Evolutionary conservation across 805 yeast genomes (phyloP).

Genomic region (Jamesozyma piceae): DNA sequence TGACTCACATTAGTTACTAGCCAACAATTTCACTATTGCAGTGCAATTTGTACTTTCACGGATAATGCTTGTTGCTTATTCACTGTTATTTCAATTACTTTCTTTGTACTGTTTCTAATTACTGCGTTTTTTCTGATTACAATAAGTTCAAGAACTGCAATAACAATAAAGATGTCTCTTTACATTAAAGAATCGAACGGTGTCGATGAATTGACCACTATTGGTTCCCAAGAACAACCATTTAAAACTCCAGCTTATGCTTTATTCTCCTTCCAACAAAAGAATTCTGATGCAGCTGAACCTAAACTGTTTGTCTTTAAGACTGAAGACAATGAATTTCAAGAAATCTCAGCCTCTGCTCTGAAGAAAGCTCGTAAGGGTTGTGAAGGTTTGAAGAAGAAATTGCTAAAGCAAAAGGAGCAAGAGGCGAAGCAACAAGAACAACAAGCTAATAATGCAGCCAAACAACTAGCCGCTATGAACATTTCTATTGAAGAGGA

Average conservation of each 20-base stretch:
- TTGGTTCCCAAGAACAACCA: constrained; percentile 63
- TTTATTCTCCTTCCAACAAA: constrained; percentile 32
- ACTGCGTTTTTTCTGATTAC: too few relatives aligned
- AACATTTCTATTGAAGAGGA: constrained; percentile 70
- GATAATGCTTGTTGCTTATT: too few relatives aligned
- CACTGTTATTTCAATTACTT: too few relatives aligned
- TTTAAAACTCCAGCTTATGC: constrained; percentile 82
- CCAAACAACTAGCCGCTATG: constrained; percentile 68
- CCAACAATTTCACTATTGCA: too few relatives aligned
- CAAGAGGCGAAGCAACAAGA: constrained; percentile 42
- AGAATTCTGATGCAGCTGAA: constrained; percentile 28
- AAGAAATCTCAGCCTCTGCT: constrained; percentile 80
- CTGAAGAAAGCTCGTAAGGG: constrained; percentile 95
- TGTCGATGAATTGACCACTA: constrained; percentile 45
- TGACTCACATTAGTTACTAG: too few relatives aligned
- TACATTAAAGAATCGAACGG: constrained; percentile 74
- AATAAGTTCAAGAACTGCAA: neutral
- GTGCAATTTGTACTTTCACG: too few relatives aligned
- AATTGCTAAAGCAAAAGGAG: constrained; percentile 44
- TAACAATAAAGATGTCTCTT: constrained; percentile 26
- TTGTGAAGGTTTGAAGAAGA: constrained; percentile 80
- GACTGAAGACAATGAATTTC: constrained; percentile 38
- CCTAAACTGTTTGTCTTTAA: constrained; percentile 47
- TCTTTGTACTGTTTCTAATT: too few relatives aligned
- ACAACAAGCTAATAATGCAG: constrained; percentile 61